phyloP scores from a whole-genome alignment of 306 rosid species.

The Pyrus communis region DNA sequence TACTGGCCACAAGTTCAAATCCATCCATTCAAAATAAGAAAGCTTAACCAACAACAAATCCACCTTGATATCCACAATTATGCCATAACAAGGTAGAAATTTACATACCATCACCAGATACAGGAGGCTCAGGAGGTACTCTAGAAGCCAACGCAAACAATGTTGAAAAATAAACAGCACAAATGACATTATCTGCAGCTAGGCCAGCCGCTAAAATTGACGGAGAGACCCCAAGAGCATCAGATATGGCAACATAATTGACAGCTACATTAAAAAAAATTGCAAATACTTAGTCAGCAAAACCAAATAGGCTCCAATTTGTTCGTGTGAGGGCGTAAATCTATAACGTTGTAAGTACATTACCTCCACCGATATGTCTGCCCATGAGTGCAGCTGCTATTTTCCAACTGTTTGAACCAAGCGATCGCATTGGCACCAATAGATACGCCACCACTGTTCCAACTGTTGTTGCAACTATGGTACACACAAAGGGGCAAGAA shows the following conservation, averaged over 20 bases:
- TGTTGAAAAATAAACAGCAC: conserved; percentile 62
- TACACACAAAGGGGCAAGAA: conserved; percentile 1
- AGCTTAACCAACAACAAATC: background rate
- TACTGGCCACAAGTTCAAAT: background rate
- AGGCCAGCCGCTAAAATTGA: conserved; percentile 63
- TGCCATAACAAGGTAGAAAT: background rate
- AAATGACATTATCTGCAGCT: conserved; percentile 81
- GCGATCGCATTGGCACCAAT: conserved; percentile 70
- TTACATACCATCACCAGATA: conserved; percentile 31
- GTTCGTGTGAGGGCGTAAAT: background rate
- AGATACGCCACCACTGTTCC: conserved; percentile 65
- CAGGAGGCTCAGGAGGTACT: conserved; percentile 56
- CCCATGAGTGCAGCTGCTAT: conserved; percentile 87
- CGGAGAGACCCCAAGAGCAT: conserved; percentile 48
- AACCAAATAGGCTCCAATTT: background rate
- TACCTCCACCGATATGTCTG: conserved; percentile 81
- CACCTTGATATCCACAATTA: background rate
- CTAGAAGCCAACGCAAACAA: conserved; percentile 58
- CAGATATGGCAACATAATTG: conserved; percentile 67
- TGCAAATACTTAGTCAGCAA: conserved; percentile 1
- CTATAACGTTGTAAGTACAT: conserved; percentile 2
- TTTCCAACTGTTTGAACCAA: conserved; percentile 78
- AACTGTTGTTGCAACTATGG: conserved; percentile 58
- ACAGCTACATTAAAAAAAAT: conserved; percentile 40
- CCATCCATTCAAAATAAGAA: background rate